Evolutionary conservation across 257 asterid species (phyloP).

Genomic region (Gentiana macrophylla): DNA sequence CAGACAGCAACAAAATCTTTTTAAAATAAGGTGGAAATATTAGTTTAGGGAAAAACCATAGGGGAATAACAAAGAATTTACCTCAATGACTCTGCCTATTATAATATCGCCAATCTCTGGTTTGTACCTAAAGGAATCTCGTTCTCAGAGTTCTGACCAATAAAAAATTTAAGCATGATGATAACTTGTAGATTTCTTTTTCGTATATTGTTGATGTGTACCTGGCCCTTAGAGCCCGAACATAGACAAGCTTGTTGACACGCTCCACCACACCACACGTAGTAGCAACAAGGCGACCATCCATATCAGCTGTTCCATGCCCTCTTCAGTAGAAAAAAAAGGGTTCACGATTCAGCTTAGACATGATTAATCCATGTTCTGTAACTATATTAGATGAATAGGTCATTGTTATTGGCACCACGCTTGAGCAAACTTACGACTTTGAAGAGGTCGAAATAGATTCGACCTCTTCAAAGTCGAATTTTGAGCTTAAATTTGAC

Average conservation of each 20-base stretch:
- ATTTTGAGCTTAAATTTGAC: no score
- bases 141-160: neutral
- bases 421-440: no score
- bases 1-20: no score
- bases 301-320: conserved; percentile 78
- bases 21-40: no score
- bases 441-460: no score
- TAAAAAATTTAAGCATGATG: neutral
- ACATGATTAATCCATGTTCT: no score
- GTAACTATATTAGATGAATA: no score
- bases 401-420: no score
- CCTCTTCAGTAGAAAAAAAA: conserved; percentile 47
- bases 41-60: no score
- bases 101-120: conserved; percentile 90
- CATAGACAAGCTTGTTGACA: conserved; percentile 81
- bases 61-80: conserved; percentile 5
- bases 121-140: conserved; percentile 49
- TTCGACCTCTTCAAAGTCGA: no score
- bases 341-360: neutral
- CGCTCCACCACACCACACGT: conserved; percentile 95
- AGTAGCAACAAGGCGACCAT: conserved; percentile 62
- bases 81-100: conserved; percentile 95
- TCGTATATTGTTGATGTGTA: conserved; percentile 3
- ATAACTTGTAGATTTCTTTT: neutral
- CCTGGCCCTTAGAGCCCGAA: conserved; percentile 78